Evolutionary conservation across 805 yeast genomes (phyloP), one percentile per base, ranked within the genome.

Genomic region (Pichia phayaonensis): DNA sequence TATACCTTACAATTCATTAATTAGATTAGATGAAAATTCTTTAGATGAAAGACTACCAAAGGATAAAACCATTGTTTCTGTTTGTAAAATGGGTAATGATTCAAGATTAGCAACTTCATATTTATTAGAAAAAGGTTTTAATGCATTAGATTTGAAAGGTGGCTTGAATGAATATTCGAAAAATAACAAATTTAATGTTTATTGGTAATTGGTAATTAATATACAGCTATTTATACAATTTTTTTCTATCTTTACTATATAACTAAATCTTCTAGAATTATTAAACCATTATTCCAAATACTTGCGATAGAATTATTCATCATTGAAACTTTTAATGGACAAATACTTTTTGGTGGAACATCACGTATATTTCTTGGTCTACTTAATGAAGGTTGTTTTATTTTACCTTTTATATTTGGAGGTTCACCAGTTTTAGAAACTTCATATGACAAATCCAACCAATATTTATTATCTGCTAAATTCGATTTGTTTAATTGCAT

Each of bases 41-140:
- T 15, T 60, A 3, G 51, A 58, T 2, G 38, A 40, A 15, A 38
- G 40, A 15, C 16, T 55, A 15, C 55, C 57, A 34, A 31, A 6
- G 2, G 23, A 48, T 40, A 38, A 49, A 5, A 45, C 47, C 5
- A 63, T 86, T 0, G 76, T 73, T 49, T 85, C 89, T 0, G 72
- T 92, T 20, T 94, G 99, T 66, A 74, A 97, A 31, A 82, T 74
- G 61, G 99, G 99, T 11, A 90, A 88, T 64, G 98, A 94, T 63
- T 90, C 98, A 0, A 90, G 86, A 59, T 65, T 80, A 18, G 95
- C 96, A 0, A 82, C 86, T 1, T 66, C 73, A 50, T 67, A 72
- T 42, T 65, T 90, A 44, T 71, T 75, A 46, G 78, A 77, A 23
- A 71, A 73, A 1, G 79, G 80, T 0, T 66, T 79, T 18, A 65